phyloP scores from a whole-genome alignment of 2,329 filamentous ascomycete genomes.

The Alternaria ventricosa region DNA sequence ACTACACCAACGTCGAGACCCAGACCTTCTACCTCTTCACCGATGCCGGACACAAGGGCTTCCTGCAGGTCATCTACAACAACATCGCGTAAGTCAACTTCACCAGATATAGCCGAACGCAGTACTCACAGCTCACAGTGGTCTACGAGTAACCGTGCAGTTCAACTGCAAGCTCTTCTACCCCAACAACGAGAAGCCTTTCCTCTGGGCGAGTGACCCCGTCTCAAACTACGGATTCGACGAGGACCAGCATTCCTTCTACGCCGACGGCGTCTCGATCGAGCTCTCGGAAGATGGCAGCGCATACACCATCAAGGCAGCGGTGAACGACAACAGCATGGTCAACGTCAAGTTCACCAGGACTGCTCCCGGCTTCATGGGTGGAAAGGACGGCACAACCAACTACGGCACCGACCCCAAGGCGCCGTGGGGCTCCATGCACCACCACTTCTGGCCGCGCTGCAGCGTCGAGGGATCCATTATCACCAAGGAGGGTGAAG shows the following conservation, averaged over 20 bases:
- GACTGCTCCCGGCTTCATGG: constrained; percentile 79
- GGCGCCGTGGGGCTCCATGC: constrained; percentile 91
- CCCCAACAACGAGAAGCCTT: constrained; percentile 72
- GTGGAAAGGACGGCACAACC: constrained; percentile 82
- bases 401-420: constrained; percentile 84
- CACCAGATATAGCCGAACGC: neutral
- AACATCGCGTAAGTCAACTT: constrained; percentile 79
- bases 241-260: constrained; percentile 82
- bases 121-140: constrained; percentile 60
- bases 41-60: constrained; percentile 76
- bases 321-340: constrained; percentile 77
- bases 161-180: constrained; percentile 95
- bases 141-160: constrained; percentile 87
- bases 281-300: constrained; percentile 85
- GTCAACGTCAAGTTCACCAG: constrained; percentile 86
- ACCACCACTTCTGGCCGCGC: constrained; percentile 93
- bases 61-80: constrained; percentile 95
- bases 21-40: constrained; percentile 91
- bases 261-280: constrained; percentile 82
- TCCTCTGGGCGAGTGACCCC: constrained; percentile 83
- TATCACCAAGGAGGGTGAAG: constrained; percentile 77
- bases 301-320: constrained; percentile 87
- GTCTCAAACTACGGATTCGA: constrained; percentile 83
- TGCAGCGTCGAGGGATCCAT: constrained; percentile 83
- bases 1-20: constrained; percentile 90